Evolutionary conservation across 2,329 filamentous ascomycete genomes (phyloP).

Genomic region (Sphaerulina populicola): DNA sequence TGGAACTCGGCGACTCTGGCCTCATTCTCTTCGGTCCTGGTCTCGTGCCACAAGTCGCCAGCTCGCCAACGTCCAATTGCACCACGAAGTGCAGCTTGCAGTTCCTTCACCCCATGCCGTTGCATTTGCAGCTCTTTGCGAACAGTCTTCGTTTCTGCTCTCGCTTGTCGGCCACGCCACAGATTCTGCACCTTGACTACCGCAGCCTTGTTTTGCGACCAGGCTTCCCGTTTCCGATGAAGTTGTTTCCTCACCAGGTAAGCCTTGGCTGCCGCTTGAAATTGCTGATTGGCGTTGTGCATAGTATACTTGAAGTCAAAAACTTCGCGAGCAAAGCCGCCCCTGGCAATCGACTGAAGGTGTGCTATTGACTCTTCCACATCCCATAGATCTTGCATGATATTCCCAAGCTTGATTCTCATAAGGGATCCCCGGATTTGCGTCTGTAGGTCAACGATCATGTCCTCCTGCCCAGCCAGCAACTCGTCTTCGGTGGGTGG

Average conservation of each 20-base stretch:
- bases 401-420: conserved; percentile 65
- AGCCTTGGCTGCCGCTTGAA: conserved; percentile 73
- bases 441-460: conserved; percentile 72
- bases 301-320: conserved; percentile 74
- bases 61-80: conserved; percentile 48
- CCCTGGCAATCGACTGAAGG: conserved; percentile 77
- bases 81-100: conserved; percentile 41
- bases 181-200: conserved; percentile 76
- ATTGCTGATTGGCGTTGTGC: conserved; percentile 65
- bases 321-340: conserved; percentile 78
- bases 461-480: conserved; percentile 63
- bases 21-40: conserved; percentile 31
- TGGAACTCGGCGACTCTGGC: conserved; percentile 34
- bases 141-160: conserved; percentile 39
- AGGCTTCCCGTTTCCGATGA: conserved; percentile 55
- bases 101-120: conserved; percentile 40
- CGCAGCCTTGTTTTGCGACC: conserved; percentile 58
- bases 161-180: conserved; percentile 56
- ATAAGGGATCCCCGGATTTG: conserved; percentile 75
- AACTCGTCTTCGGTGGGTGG: conserved; percentile 84
- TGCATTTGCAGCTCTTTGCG: conserved; percentile 42
- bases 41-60: conserved; percentile 41
- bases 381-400: conserved; percentile 88
- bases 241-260: conserved; percentile 61
- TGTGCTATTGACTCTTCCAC: conserved; percentile 69